Percentiles rank a stretch among this genome's conserved stretches.
phyloP scores from a whole-genome alignment of 805 yeast species.

The Kuraishia borneana region DNA sequence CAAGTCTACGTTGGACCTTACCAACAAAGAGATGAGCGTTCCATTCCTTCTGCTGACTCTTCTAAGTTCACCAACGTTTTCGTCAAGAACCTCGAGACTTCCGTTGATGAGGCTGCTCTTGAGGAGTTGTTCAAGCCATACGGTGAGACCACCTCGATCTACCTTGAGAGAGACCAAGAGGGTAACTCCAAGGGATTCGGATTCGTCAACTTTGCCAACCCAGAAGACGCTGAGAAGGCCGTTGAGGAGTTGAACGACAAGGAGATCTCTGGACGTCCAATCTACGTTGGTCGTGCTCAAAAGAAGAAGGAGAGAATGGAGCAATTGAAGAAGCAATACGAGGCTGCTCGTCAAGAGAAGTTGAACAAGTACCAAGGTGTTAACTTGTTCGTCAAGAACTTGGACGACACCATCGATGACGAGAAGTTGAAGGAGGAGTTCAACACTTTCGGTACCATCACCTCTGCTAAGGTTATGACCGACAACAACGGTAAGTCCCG shows the following conservation, averaged over 20 bases:
- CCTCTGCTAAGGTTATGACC: constrained; percentile 93
- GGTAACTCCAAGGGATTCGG: constrained; percentile 95
- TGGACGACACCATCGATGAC: constrained; percentile 87
- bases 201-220: constrained; percentile 83
- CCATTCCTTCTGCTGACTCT: constrained; percentile 81
- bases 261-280: constrained; percentile 75
- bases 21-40: constrained; percentile 85
- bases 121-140: constrained; percentile 55
- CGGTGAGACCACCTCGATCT: constrained; percentile 79
- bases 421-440: constrained; percentile 88
- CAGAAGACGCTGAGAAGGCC: constrained; percentile 82
- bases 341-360: constrained; percentile 84
- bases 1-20: constrained; percentile 96
- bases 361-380: constrained; percentile 94
- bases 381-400: constrained; percentile 91
- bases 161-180: constrained; percentile 68
- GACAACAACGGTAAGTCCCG: constrained; percentile 91
- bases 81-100: constrained; percentile 78
- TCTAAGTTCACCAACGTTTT: constrained; percentile 93
- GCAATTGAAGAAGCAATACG: constrained; percentile 91
- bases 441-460: constrained; percentile 85
- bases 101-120: constrained; percentile 61
- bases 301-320: constrained; percentile 96
- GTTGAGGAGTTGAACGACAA: constrained; percentile 84
- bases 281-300: constrained; percentile 98